phyloP scores from a whole-genome alignment of 768 basidiomycete species.

The Lactarius hatsudake region DNA sequence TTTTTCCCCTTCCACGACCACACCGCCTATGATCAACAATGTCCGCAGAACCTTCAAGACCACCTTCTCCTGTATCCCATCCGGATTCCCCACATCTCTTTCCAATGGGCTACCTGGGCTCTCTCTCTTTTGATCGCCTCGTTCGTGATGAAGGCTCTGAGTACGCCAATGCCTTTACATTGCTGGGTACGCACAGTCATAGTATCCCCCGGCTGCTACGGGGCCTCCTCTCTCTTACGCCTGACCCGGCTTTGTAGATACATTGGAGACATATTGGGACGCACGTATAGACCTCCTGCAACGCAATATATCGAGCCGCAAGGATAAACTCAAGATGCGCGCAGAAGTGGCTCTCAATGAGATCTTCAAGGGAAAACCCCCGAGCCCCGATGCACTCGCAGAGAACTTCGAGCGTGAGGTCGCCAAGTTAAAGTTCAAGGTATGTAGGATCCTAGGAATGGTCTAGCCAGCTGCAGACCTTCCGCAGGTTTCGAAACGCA shows the following conservation, averaged over 20 bases:
- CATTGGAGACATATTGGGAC: conserved; percentile 93
- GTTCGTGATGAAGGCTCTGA: conserved; percentile 72
- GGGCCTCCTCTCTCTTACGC: neutral
- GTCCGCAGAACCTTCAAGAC: conserved; percentile 34
- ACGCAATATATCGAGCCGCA: conserved; percentile 82
- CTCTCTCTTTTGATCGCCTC: conserved; percentile 69
- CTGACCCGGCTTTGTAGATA: conserved; percentile 53
- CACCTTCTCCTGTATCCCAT: conserved; percentile 37
- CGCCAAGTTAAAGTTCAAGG: conserved; percentile 84
- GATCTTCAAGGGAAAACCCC: conserved; percentile 58
- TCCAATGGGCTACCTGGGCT: conserved; percentile 53
- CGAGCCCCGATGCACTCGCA: conserved; percentile 61
- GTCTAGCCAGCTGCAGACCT: neutral
- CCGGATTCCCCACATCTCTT: conserved; percentile 32
- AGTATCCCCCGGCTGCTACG: conserved; percentile 25
- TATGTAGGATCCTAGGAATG: conserved; percentile 35
- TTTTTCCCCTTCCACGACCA: conserved; percentile 18
- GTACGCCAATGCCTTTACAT: conserved; percentile 78
- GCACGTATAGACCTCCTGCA: conserved; percentile 82
- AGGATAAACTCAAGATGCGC: conserved; percentile 75
- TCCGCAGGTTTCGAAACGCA: conserved; percentile 71
- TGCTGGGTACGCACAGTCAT: conserved; percentile 55
- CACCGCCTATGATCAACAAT: conserved; percentile 25
- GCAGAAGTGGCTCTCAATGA: conserved; percentile 66
- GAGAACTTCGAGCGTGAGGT: conserved; percentile 86